Evolutionary conservation across 1,284 basidiomycete species (phyloP), one percentile per base, ranked within the genome.

Genomic region (Cerioporus squamosus): DNA sequence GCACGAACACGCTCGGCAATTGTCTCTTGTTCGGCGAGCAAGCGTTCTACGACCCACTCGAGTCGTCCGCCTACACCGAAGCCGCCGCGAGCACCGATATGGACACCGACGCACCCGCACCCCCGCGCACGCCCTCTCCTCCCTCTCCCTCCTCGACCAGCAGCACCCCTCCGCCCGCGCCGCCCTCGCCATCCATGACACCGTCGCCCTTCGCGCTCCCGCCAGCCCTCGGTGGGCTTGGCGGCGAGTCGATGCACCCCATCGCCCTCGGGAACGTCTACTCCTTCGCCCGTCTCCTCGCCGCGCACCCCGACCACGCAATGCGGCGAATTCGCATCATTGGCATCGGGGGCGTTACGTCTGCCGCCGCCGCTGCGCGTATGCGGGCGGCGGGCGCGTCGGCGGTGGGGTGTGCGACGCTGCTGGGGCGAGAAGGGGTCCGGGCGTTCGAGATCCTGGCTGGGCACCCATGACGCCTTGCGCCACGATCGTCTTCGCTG

Each of bases 261-360:
- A 71, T 93, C 20, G 80, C 91, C 12, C 76, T 93, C 36, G 92
- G 92, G 55, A 93, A 88, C 66, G 89, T 90, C 14, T 79, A 80
- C 65, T 77, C 82, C 12, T 87, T 93, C 68, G 70, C 79, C 17
- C 74, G 74, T 39, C 68, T 90, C 46, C 74, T 93, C 52, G 68
- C 72, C 22, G 68, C 69, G 57, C 81, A 77, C 59, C 66, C 67
- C 18, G 75, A 77, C 57, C 60, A 72, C 2, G 76, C 77, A 0
- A 66, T 90, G 52, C 73, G 73, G 38, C 68, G 75, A 3, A 82
- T 93, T 53, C 74, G 74, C 48, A 74, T 94, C 48, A 82, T 94
- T 53, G 92, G 92, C 5, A 87, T 89, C 18, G 92, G 92, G 0
- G 92, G 92, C 5, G 90, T 93, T n/a, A 85, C 82, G 0, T 81